Evolutionary conservation across 495 filamentous ascomycete genomes (phyloP).

Genomic region (Bryoglossum gracile): DNA sequence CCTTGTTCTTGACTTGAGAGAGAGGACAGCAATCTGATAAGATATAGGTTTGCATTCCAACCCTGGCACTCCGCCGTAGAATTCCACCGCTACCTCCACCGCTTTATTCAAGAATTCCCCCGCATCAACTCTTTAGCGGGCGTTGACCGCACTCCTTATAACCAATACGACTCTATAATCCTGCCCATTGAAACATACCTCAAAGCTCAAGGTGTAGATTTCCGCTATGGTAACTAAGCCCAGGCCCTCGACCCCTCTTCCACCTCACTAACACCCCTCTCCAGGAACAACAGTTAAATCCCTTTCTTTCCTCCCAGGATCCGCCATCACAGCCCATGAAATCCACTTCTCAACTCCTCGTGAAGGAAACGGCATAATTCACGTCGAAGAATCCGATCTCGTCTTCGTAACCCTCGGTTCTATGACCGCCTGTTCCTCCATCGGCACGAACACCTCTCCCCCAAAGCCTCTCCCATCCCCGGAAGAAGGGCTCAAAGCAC

Average conservation of each 20-base stretch:
- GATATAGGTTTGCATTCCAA: slow-evolving; percentile 32
- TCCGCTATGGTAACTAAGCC: slow-evolving; percentile 34
- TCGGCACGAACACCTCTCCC: slow-evolving; percentile 15
- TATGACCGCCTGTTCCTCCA: slow-evolving; percentile 20
- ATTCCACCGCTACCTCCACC: slow-evolving; percentile 24
- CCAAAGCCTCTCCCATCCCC: slow-evolving; percentile 5
- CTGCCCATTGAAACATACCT: slow-evolving; percentile 35
- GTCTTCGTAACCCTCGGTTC: slow-evolving; percentile 24
- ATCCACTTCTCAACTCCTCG: slow-evolving; percentile 12
- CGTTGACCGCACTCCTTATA: slow-evolving; percentile 31
- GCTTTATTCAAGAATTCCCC: slow-evolving; percentile 19
- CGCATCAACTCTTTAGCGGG: slow-evolving; percentile 22
- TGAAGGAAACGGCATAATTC: slow-evolving; percentile 7
- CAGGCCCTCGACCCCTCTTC: too few relatives aligned
- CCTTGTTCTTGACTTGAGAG: too few relatives aligned
- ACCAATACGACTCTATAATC: slow-evolving; percentile 36
- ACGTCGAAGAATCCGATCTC: slow-evolving; percentile 21
- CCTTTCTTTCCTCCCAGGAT: slow-evolving; percentile 3
- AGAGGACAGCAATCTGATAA: not conserved
- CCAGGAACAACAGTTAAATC: slow-evolving; percentile 13
- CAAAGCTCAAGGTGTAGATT: slow-evolving; percentile 34
- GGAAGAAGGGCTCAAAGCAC: slow-evolving; percentile 5
- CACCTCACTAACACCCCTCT: not conserved
- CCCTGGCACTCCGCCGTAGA: slow-evolving; percentile 35
- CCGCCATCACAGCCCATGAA: slow-evolving; percentile 6